phyloP scores from a whole-genome alignment of 208 protist genomes.

The Acanthamoeba royreba region DNA sequence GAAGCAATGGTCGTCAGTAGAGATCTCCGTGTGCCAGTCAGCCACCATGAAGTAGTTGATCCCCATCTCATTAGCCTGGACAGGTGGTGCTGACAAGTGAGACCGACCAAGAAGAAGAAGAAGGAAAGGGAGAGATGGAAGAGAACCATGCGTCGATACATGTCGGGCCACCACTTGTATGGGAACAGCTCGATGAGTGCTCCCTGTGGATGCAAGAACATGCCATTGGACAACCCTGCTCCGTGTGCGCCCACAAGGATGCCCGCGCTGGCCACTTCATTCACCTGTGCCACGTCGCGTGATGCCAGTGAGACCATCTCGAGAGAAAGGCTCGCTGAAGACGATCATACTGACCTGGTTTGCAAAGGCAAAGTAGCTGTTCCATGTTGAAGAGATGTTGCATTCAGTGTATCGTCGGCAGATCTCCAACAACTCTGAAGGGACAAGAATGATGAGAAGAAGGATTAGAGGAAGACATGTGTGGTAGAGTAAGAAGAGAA shows the following conservation, averaged over 20 bases:
- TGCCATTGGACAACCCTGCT: background rate
- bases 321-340: too few species aligned
- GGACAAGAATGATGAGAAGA: background rate
- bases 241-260: background rate
- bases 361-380: too few species aligned
- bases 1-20: background rate
- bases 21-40: background rate
- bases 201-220: background rate
- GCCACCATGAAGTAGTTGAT: background rate
- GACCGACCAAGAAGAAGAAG: too few species aligned
- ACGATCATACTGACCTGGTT: too few species aligned
- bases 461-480: background rate
- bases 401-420: background rate
- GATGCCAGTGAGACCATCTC: too few species aligned
- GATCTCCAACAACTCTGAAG: background rate
- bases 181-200: background rate
- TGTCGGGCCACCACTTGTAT: background rate
- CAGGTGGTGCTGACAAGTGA: background rate
- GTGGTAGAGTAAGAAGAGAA: too few species aligned
- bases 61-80: background rate
- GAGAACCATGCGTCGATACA: background rate
- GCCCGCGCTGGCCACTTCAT: background rate
- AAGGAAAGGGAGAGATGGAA: too few species aligned
- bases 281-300: too few species aligned
- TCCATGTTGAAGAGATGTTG: background rate